Base-by-base conservation (phyloP, 345 rosid genomes). In the Arabidopsis suecica region DNA sequence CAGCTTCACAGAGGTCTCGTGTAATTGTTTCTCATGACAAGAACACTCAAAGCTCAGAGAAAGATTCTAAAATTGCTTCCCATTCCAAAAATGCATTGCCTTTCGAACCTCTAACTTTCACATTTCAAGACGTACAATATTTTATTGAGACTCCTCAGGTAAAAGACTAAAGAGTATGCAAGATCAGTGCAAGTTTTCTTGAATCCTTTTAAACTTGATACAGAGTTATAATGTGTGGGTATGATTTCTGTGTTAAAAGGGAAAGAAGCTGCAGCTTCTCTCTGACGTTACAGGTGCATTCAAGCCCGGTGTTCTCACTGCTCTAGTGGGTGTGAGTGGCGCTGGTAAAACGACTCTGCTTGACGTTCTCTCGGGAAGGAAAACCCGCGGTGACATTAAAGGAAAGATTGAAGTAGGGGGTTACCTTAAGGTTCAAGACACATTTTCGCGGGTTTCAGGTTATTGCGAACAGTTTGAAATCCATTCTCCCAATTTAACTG, bases 291-390 rank as follows among this genome's bases (percentile, higher is more conserved):
- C 87, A 8, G 84, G 95, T 0, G 79, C 90, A 66, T 89, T 89
- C 68, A 74, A 86, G 79, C 90, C 91, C 0, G 89, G 95, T 45
- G 78, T 87, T 48, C 85, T 89, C 6, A 87, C 88, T 12, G 91
- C 91, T 16, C 34, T 89, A 45, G 87, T 89, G 91, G 90, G 91
- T 3, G 88, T 81, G 12, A 87, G 88, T 74, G 95, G 95, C 5
- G 90, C 95, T 14, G 90, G 95, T n/a, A 89, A 87, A 70, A 89
- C 88, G 37, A 89, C 95, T 11, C 74, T 89, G 5, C 70, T 89
- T 71, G 94, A 89, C 81, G 90, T 89, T 72, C 88, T 89, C 13
- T 84, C 88, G 0, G 90, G 94, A 36, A 81, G 91, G 47, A 89
- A 89, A 74, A 86, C 86, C 0, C 68, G 82, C 0, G 88, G 94